A percentile compares a stretch with the other conserved stretches of the same genome.
Evolutionary conservation across 371 early-diverging fungal genomes (phyloP).

Genomic region (Mortierella sp.): DNA sequence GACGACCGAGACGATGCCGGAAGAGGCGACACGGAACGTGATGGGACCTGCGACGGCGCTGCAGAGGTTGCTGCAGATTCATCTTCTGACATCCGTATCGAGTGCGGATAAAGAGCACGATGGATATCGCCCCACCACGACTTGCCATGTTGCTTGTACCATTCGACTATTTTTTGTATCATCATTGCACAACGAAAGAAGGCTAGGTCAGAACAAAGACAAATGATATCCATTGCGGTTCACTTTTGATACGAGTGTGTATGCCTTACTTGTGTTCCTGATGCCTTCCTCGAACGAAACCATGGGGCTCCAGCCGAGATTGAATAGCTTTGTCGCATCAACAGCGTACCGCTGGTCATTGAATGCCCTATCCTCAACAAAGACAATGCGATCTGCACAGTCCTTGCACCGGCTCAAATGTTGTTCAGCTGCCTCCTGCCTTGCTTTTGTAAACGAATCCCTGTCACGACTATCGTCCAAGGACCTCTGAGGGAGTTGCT

Average conservation of each 20-base stretch:
- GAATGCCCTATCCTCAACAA: conserved; percentile 83
- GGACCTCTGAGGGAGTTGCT: background rate
- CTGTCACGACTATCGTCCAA: background rate
- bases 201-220: too few species aligned
- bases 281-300: conserved; percentile 78
- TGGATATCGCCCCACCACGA: conserved; percentile 23
- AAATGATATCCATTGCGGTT: too few species aligned
- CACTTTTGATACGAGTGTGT: too few species aligned
- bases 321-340: conserved; percentile 72
- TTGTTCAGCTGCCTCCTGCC: conserved; percentile 4
- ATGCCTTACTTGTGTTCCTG: conserved; percentile 71
- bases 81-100: conserved; percentile 3
- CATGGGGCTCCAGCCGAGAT: conserved; percentile 79
- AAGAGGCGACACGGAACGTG: conserved; percentile 6
- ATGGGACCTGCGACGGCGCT: conserved; percentile 4
- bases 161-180: conserved; percentile 4
- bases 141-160: conserved; percentile 14
- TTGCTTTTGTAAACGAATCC: background rate
- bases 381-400: conserved; percentile 62
- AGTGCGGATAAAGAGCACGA: conserved; percentile 18
- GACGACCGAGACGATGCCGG: background rate
- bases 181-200: background rate
- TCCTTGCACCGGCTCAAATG: conserved; percentile 15
- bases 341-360: conserved; percentile 88
- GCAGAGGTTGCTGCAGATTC: conserved; percentile 15